A percentile compares a stretch with the other conserved stretches of the same genome.
Evolutionary conservation across 2,329 filamentous ascomycete species (phyloP).

Genomic region (Metarhizium brunneum): DNA sequence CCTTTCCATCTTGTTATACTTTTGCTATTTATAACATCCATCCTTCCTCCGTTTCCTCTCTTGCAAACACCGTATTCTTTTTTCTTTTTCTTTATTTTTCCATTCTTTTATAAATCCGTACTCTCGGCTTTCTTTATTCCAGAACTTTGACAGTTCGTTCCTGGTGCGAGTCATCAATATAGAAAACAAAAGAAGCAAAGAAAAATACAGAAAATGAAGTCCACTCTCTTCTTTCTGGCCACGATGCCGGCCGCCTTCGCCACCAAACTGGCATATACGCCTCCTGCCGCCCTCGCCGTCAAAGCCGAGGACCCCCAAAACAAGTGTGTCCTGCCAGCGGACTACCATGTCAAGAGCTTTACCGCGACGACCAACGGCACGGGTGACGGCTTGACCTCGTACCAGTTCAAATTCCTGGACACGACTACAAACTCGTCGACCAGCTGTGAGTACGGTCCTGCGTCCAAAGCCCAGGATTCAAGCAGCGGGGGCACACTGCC

Average conservation of each 20-base stretch:
- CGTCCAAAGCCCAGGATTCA: slow-evolving; percentile 25
- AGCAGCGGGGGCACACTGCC: slow-evolving; percentile 16
- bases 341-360: slow-evolving; percentile 31
- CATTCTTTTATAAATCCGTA: neutral
- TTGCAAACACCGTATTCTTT: neutral
- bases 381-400: slow-evolving; percentile 19
- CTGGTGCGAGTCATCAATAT: neutral
- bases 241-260: slow-evolving; percentile 12
- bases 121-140: neutral
- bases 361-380: slow-evolving; percentile 22
- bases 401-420: slow-evolving; percentile 34
- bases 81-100: neutral
- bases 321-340: slow-evolving; percentile 26
- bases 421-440: slow-evolving; percentile 29
- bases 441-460: slow-evolving; percentile 33
- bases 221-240: slow-evolving; percentile 5
- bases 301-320: slow-evolving; percentile 15
- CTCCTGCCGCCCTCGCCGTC: slow-evolving; percentile 16
- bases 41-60: neutral
- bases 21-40: neutral
- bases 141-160: neutral
- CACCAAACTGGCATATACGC: slow-evolving; percentile 15
- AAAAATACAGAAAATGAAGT: slow-evolving; percentile 6
- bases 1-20: neutral
- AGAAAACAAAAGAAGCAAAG: neutral